phyloP scores from a whole-genome alignment of 768 basidiomycete genomes.

The Cystobasidium ongulense region DNA sequence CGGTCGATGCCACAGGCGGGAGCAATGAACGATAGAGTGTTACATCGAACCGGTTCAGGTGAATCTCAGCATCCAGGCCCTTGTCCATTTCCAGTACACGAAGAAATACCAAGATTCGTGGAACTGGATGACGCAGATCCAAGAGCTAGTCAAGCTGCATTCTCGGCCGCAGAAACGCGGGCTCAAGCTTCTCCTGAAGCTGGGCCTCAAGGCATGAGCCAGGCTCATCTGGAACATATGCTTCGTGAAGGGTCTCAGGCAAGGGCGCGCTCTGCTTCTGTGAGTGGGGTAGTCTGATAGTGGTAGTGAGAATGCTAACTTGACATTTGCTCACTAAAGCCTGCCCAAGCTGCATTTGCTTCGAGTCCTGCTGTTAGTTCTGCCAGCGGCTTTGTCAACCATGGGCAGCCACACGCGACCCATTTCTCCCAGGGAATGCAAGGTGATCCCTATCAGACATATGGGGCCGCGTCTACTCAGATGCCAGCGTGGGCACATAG shows the following conservation, averaged over 20 bases:
- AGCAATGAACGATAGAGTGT: background rate
- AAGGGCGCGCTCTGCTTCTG: background rate
- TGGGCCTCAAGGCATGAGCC: background rate
- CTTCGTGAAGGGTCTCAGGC: background rate
- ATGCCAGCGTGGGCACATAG: background rate
- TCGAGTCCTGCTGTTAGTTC: conserved; percentile 60
- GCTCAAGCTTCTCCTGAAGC: background rate
- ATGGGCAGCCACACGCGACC: background rate
- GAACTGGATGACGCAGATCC: background rate
- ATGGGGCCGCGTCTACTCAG: background rate
- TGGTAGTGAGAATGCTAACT: background rate
- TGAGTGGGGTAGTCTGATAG: background rate
- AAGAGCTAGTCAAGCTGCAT: background rate
- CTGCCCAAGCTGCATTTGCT: conserved; percentile 43
- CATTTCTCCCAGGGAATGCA: no score
- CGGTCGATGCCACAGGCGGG: background rate
- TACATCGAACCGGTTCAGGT: background rate
- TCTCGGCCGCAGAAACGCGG: background rate
- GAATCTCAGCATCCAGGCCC: background rate
- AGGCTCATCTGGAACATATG: background rate
- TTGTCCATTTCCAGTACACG: background rate
- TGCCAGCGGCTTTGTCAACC: background rate
- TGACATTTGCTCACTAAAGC: conserved; percentile 44
- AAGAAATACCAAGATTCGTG: background rate
- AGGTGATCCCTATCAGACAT: background rate